A percentile compares a stretch with the other conserved stretches of the same genome.
Conservation (phyloP, 192 early-diverging fungal species). For the Umbelopsis sp. region DNA sequence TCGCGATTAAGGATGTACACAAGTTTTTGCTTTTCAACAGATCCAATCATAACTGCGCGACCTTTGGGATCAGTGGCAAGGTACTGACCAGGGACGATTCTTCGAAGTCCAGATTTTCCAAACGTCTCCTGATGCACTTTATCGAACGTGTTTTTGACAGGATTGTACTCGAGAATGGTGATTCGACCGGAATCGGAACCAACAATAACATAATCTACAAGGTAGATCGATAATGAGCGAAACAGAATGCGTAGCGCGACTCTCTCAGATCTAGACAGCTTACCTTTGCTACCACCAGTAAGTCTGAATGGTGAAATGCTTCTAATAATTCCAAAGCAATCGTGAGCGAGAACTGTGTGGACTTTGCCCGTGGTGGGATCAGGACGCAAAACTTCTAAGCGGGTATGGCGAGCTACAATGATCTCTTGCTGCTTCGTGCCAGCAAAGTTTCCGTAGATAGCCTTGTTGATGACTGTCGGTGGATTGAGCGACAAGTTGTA, state of each 20-base stretch:
- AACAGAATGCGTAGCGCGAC: neutral
- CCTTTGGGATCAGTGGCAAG: slow-evolving; percentile 96
- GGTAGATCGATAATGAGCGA: neutral
- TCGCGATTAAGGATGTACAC: slow-evolving; percentile 98
- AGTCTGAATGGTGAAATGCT: slow-evolving; percentile 83
- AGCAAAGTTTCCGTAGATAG: slow-evolving; percentile 90
- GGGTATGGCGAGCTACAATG: slow-evolving; percentile 68
- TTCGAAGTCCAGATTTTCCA: slow-evolving; percentile 88
- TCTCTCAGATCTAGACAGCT: neutral
- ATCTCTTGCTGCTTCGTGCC: slow-evolving; percentile 92
- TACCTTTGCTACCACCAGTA: slow-evolving; percentile 87
- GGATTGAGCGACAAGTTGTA: slow-evolving; percentile 91
- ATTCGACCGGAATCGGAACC: slow-evolving; percentile 90
- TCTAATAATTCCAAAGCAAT: slow-evolving; percentile 87
- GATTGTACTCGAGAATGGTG: slow-evolving; percentile 88
- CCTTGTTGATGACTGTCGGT: slow-evolving; percentile 74
- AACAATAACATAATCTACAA: slow-evolving; percentile 86
- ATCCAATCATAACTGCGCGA: slow-evolving; percentile 93
- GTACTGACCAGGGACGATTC: slow-evolving; percentile 94
- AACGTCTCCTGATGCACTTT: slow-evolving; percentile 91
- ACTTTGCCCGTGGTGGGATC: slow-evolving; percentile 84
- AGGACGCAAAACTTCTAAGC: slow-evolving; percentile 80
- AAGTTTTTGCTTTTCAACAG: slow-evolving; percentile 92
- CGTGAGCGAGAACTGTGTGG: slow-evolving; percentile 65
- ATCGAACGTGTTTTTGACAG: slow-evolving; percentile 68